Evolutionary conservation across 176 grass and related monocot genomes (phyloP).

Genomic region (Rhynchospora tenuis): DNA sequence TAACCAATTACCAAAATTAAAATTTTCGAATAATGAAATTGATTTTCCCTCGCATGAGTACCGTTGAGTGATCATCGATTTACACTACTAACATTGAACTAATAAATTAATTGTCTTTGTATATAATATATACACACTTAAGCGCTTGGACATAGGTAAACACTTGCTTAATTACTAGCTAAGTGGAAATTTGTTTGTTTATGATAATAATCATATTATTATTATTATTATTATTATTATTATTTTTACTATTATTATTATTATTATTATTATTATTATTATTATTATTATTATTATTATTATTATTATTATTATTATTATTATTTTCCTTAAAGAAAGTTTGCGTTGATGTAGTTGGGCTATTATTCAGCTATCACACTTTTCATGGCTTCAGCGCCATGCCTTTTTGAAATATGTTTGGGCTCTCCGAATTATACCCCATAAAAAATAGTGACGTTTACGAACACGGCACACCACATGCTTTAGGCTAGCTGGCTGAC

Average conservation of each 20-base stretch:
- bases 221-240: too few relatives aligned
- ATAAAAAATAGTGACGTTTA: not conserved
- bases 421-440: not conserved
- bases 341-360: not conserved
- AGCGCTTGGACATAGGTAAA: not conserved
- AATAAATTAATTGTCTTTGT: not conserved
- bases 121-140: not conserved
- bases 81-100: too few relatives aligned
- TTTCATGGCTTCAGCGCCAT: not conserved
- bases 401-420: not conserved
- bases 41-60: too few relatives aligned
- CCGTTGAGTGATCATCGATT: too few relatives aligned
- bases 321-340: not conserved
- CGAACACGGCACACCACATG: not conserved
- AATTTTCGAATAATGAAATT: not conserved
- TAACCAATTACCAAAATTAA: not conserved
- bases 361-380: not conserved
- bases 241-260: not conserved
- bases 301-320: not conserved
- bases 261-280: too few relatives aligned
- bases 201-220: too few relatives aligned
- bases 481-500: not conserved
- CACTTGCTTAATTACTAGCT: not conserved
- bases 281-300: too few relatives aligned
- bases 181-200: not conserved